These are phyloP conservation scores for Xylaria multiplex DNA, from an alignment of 2,329 filamentous ascomycete species.

Conservation along the genomic window DNA sequence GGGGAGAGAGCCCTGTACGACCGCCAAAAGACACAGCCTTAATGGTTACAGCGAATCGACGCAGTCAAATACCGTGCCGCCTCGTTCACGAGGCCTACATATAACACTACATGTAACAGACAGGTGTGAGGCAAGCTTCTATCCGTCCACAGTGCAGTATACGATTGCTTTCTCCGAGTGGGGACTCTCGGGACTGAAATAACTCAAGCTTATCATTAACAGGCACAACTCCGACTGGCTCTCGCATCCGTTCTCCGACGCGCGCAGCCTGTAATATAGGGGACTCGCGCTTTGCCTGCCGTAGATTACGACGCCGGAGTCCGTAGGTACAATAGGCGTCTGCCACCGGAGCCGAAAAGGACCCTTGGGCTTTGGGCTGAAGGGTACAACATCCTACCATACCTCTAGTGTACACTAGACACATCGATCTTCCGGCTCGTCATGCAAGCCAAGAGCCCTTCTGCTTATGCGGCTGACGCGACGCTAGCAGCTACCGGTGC, in stretches of 20 bases:
- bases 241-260: conserved; percentile 3
- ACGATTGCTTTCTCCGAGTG: conserved; percentile 3
- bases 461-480: conserved; percentile 20
- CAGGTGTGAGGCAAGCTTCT: background rate
- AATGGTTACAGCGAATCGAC: background rate
- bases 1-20: background rate
- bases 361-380: background rate
- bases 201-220: conserved; percentile 14
- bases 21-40: background rate
- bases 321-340: conserved; percentile 20
- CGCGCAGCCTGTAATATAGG: background rate
- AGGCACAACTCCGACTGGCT: conserved; percentile 21
- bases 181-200: conserved; percentile 8
- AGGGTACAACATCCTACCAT: background rate
- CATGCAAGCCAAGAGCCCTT: conserved; percentile 30
- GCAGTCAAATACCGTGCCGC: background rate
- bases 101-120: conserved; percentile 9
- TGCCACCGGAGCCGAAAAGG: conserved; percentile 19
- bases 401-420: background rate
- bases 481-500: conserved; percentile 3
- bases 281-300: background rate
- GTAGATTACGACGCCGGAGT: conserved; percentile 25
- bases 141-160: background rate
- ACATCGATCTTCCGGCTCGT: conserved; percentile 15
- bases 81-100: conserved; percentile 25